A percentile compares a stretch with the other conserved stretches of the same genome.
These are phyloP conservation scores for Diutina neorugosa DNA, from an alignment of 1,139 yeast species.

Conservation along the genomic window DNA sequence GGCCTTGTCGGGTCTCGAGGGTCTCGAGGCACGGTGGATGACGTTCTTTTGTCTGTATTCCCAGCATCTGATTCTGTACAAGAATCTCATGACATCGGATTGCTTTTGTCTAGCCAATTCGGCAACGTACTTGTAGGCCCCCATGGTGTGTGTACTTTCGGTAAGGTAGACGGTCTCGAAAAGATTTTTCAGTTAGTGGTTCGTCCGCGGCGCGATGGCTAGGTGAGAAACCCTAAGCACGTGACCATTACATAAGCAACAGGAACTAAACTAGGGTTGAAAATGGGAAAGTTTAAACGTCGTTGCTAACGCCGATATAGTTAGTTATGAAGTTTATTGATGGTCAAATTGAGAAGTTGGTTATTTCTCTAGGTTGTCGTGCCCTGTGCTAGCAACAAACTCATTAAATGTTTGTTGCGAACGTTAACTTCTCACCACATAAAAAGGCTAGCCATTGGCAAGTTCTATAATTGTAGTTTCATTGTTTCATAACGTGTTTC, in stretches of 20 bases:
- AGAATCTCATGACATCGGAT: constrained; percentile 98
- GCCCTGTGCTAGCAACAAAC: too few species aligned
- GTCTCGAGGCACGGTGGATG: constrained; percentile 97
- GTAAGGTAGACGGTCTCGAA: not conserved
- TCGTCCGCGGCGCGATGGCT: not conserved
- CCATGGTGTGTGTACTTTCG: constrained; percentile 40
- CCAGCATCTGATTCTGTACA: constrained; percentile 99
- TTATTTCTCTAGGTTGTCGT: too few species aligned
- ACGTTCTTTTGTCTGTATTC: constrained; percentile 99
- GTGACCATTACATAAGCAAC: not conserved
- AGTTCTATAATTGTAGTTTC: too few species aligned
- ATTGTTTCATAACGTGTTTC: too few species aligned
- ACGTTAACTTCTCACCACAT: too few species aligned
- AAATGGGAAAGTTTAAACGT: not conserved
- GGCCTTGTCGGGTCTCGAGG: constrained; percentile 99
- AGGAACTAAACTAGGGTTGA: too few species aligned
- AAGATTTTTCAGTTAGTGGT: constrained; percentile 1
- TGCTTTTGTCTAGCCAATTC: constrained; percentile 99
- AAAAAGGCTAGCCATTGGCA: too few species aligned
- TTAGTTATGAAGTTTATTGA: too few species aligned
- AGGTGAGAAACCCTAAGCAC: not conserved
- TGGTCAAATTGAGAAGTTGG: too few species aligned
- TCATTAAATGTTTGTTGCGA: too few species aligned
- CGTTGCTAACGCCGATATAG: too few species aligned
- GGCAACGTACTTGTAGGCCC: constrained; percentile 99